These are phyloP conservation scores for Themeda triandra DNA, from an alignment of 176 grass and related monocot species.

Conservation along the genomic window DNA sequence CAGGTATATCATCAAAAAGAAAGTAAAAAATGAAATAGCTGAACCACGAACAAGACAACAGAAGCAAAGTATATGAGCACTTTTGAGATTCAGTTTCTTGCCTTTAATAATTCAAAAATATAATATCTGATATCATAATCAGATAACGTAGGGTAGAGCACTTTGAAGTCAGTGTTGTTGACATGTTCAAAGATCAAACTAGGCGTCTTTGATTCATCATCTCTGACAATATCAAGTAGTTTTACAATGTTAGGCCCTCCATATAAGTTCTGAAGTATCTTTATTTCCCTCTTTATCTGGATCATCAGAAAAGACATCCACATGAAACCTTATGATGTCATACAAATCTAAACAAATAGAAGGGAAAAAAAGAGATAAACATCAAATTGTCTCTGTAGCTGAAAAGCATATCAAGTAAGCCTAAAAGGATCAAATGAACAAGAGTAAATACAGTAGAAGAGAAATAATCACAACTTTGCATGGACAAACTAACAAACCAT, in stretches of 20 bases:
- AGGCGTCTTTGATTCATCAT: conserved; percentile 89
- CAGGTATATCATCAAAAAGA: not conserved
- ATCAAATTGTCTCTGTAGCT: not conserved
- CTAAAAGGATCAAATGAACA: conserved; percentile 3
- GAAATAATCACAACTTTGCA: not conserved
- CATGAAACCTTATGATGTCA: conserved; percentile 3
- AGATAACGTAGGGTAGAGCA: conserved; percentile 78
- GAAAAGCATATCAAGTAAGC: not conserved
- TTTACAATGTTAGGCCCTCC: conserved; percentile 88
- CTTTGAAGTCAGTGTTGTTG: conserved; percentile 97
- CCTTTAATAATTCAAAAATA: conserved; percentile 94
- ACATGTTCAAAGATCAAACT: conserved; percentile 95
- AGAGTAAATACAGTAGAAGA: not conserved
- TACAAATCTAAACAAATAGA: conserved; percentile 4
- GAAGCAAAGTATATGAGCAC: not conserved
- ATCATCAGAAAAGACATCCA: conserved; percentile 9
- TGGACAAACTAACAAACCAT: not conserved
- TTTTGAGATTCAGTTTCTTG: conserved; percentile 26
- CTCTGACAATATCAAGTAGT: conserved; percentile 93
- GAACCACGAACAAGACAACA: not conserved
- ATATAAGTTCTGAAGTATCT: conserved; percentile 98
- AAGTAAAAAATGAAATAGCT: not conserved
- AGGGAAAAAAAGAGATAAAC: not conserved
- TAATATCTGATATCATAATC: conserved; percentile 95
- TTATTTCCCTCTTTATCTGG: conserved; percentile 99